Base-by-base conservation (phyloP, 495 filamentous ascomycete genomes). In the Aspergillus nanangensis region DNA sequence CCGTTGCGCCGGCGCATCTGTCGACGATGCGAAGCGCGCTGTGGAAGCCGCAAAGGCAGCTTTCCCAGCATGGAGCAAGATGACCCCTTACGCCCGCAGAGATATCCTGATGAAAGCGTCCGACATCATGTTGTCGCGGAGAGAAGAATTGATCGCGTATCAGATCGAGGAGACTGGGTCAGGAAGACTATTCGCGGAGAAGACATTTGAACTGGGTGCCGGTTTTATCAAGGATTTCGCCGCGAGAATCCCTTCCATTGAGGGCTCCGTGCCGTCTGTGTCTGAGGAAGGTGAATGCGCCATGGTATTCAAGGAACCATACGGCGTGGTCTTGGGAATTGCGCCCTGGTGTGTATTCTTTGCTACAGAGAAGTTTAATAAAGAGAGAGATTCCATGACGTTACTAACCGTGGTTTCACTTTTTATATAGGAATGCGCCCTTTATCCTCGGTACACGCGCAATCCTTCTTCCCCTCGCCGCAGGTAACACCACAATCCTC, bases 261-360 rank as follows among this genome's bases (percentile, higher is more conserved):
- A 77, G 22, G 86, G 88, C 3, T 62, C 61, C 9, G 74, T 90
- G 22, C 86, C 87, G 0, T 67, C 70, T 8, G 67, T 76, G 7
- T 53, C 60, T 2, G 61, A 80, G 17, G 67, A 78, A n/a, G 76
- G 76, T 5, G 70, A 69, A 31, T 71, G 74, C n/a, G 84, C 85
- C 0, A 71, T 95, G 55, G 67, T 95, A n/a, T 66, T 81, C 38
- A 86, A 83, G 55, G 85, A 94, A 61, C 90, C 90, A 4, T 89
- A 81, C 52, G 90, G 90, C 15, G 88, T 93, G 20, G 66, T 91
- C 2, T 69, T 96, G 11, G 81, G 78, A 22, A 88, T 94, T 64
- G 89, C 88, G 15, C 89, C 91, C 22, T 95, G 91, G 87, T 88
- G 72, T 52, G 66, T 43, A 45, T 1, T 8, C n/a, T n/a, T n/a